Evolutionary conservation across 1,139 yeast genomes (phyloP).

Genomic region (Entelexis sorbosivorans): DNA sequence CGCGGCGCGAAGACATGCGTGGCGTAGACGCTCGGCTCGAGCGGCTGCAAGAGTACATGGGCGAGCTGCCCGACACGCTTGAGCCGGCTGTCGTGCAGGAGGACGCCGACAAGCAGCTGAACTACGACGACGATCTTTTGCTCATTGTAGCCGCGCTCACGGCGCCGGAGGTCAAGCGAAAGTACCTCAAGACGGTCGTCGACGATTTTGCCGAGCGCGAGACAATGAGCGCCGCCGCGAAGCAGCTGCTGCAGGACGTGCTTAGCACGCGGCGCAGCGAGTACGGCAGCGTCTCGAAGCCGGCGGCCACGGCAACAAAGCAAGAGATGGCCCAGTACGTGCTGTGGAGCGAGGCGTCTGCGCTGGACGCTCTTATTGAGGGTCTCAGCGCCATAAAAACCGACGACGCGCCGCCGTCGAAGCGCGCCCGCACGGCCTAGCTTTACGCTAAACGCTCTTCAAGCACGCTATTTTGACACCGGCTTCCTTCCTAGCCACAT

Average conservation of each 20-base stretch:
- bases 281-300: conserved; percentile 11
- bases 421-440: background rate
- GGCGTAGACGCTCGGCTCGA: conserved; percentile 15
- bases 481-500: too few relatives aligned
- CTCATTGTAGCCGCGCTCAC: conserved; percentile 13
- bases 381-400: conserved; percentile 10
- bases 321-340: conserved; percentile 21
- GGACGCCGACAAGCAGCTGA: background rate
- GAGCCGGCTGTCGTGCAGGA: background rate
- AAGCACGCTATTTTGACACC: too few relatives aligned
- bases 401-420: background rate
- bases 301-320: background rate
- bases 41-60: background rate
- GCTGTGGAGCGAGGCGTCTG: conserved; percentile 12
- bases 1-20: conserved; percentile 7
- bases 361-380: conserved; percentile 16
- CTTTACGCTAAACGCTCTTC: too few relatives aligned
- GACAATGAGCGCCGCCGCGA: conserved; percentile 14
- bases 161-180: conserved; percentile 7
- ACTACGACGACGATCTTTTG: conserved; percentile 12
- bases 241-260: conserved; percentile 9
- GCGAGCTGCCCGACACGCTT: background rate
- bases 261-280: conserved; percentile 10
- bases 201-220: conserved; percentile 15
- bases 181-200: conserved; percentile 7